Base-by-base conservation (phyloP, 2,329 filamentous ascomycete genomes). In the Sporothrix variecibatus region DNA sequence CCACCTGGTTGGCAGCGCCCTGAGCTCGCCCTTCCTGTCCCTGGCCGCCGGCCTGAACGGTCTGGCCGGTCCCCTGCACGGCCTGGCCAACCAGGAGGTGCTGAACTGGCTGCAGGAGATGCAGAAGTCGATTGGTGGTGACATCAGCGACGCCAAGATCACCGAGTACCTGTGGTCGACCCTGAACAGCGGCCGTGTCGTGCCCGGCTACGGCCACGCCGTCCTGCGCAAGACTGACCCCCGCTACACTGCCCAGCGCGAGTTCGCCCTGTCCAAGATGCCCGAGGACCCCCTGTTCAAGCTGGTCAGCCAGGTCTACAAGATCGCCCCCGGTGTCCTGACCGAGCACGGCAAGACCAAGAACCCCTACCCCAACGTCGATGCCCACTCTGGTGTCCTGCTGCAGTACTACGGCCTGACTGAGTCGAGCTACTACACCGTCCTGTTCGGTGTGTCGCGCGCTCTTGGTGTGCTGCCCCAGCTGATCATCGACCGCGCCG, bases 281-380 rank as follows among this genome's bases (percentile, higher is more conserved):
- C 94, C 95, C 82, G 90, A 97, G 82, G 96, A 98, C 90, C 95
- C 95, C 81, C 97, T 99, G 95, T 99, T 98, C 94, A 94, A 99
- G 91, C 93, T 99, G 80, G 96, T 99, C 87, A 97, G 93, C 90
- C 96, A 99, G 89, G 96, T 99, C 80, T 99, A 98, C 93, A 99
- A 99, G 94, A 98, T 99, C 81, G 96, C 96, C 78, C 96, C 96
- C 78, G 93, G 92, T 82, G 96, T 99, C 81, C 89, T 99, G 84
- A 99, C 96, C 79, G 94, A 99, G 92, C 96, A 99, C 89, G 96
- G 96, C 88, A 99, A 99, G 94, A 98, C 95, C 89, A 98, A 98
- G 93, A 98, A 98, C 93, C 95, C 95, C 79, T 98, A 90, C 90
- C 96, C 96, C 86, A 98, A 98, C 88, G 95, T 98, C 82, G 95